These are phyloP conservation scores for Trichoderma asperellum DNA, from an alignment of 2,329 filamentous ascomycete genomes.

Conservation along the genomic window DNA sequence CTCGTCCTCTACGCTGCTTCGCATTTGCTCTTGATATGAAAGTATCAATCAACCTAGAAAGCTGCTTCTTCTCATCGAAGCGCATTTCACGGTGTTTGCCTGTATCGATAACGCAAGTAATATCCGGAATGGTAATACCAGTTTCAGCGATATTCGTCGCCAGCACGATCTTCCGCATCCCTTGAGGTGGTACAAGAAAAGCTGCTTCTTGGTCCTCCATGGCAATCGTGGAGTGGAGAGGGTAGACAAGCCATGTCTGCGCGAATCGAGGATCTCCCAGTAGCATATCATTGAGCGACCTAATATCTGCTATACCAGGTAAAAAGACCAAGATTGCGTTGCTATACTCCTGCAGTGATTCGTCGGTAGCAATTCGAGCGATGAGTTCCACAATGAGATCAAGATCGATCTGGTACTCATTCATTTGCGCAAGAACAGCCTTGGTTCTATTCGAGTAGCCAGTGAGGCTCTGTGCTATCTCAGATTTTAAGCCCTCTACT, in stretches of 20 bases:
- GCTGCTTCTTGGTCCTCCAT: constrained; percentile 96
- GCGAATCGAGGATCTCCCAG: constrained; percentile 75
- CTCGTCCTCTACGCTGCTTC: constrained; percentile 90
- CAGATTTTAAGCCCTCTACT: constrained; percentile 56
- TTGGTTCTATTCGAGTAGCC: constrained; percentile 77
- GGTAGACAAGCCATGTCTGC: constrained; percentile 80
- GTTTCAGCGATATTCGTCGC: constrained; percentile 99
- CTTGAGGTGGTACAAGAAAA: constrained; percentile 81
- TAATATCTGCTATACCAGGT: constrained; percentile 91
- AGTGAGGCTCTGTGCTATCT: constrained; percentile 67
- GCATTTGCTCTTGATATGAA: constrained; percentile 96
- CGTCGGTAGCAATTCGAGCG: constrained; percentile 71
- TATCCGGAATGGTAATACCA: constrained; percentile 96
- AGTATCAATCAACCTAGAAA: constrained; percentile 88
- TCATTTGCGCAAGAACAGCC: constrained; percentile 73
- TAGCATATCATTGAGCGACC: constrained; percentile 84
- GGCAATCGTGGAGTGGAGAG: constrained; percentile 91
- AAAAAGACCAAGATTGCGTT: constrained; percentile 93
- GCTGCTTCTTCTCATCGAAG: constrained; percentile 89
- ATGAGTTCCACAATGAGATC: constrained; percentile 82
- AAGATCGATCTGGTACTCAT: constrained; percentile 92
- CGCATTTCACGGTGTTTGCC: constrained; percentile 98
- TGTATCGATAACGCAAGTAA: constrained; percentile 94
- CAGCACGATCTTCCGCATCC: constrained; percentile 88
- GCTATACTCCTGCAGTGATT: constrained; percentile 71